Evolutionary conservation across 164 flowering plant genomes (phyloP).

Genomic region (Magnolia changhungtana): DNA sequence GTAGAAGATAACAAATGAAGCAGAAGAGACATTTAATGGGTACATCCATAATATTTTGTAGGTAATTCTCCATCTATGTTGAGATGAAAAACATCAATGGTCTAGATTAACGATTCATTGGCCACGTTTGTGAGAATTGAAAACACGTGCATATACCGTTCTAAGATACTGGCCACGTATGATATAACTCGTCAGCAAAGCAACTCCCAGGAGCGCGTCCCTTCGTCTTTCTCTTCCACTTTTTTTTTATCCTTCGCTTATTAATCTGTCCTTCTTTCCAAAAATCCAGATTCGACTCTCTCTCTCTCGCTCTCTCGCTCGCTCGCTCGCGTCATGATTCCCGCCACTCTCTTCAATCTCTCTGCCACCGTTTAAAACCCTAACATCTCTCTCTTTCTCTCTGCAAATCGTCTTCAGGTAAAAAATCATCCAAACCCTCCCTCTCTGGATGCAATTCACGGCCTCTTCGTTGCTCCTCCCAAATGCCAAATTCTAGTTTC

Average conservation of each 20-base stretch:
- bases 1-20: too few relatives aligned
- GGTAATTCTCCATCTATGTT: too few relatives aligned
- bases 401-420: constrained; percentile 14
- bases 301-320: constrained; percentile 8
- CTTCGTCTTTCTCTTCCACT: background rate
- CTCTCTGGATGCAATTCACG: background rate
- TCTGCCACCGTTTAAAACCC: constrained; percentile 27
- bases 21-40: too few relatives aligned
- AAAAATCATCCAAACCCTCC: constrained; percentile 1
- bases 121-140: too few relatives aligned
- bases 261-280: too few relatives aligned
- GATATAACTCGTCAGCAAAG: too few relatives aligned
- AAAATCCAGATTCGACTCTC: background rate
- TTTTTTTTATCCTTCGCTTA: background rate
- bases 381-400: constrained; percentile 13
- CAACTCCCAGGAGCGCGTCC: background rate
- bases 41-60: too few relatives aligned
- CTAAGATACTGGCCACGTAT: too few relatives aligned
- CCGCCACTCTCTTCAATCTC: constrained; percentile 18
- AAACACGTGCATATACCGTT: too few relatives aligned
- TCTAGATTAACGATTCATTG: too few relatives aligned
- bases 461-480: background rate
- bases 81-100: too few relatives aligned
- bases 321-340: constrained; percentile 20
- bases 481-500: constrained; percentile 7